Evolutionary conservation across 352 stramenopile genomes (phyloP), one percentile per base, ranked within the genome.

Genomic region (Blastocystis sp.): DNA sequence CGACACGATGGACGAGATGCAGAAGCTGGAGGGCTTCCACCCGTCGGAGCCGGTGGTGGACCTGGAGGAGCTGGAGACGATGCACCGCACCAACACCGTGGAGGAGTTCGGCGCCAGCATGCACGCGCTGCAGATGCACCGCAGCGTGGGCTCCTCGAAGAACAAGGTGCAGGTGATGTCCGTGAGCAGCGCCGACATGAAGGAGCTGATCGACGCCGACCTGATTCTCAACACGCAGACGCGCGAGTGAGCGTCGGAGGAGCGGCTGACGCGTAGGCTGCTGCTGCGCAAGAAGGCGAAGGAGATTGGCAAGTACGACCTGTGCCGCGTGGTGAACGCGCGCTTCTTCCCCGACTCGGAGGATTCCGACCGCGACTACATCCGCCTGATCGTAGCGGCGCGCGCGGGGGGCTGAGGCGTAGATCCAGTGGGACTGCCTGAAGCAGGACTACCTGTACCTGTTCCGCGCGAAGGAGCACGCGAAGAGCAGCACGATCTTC

Each of bases 381-480:
- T 84, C 52, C 74, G 74, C 28, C 53, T 84, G 4, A 84, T 84
- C 34, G 74, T 84, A 70, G 23, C 34, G 5, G 19, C 28, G 21
- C 11, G 3, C 10, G 2, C 19, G 14, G 19, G 21, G 21, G 19
- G 2, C 5, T 67, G 17, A 84, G 21, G 0, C 5, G n/a, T 84
- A 84, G 74, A 69, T 84, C 23, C 74, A 84, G 34, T 84, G 74
- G 74, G 74, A 84, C 41, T 41, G 34, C 23, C 45, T 84, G 28
- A 84, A 84, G 53, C 60, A 67, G 74, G 74, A 84, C 61, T 84
- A 84, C 66, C 2, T 84, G 23, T 84, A 84, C 41, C 65, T 84
- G n/a, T 84, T 84, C 74, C 74, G 74, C 19, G 19, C 52, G 2
- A 43, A 52, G 21, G 38, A 84, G 19, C 74, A 69, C 19, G 60